Conservation (phyloP, 352 stramenopile species). For the Globisporangium paroecandrum region DNA sequence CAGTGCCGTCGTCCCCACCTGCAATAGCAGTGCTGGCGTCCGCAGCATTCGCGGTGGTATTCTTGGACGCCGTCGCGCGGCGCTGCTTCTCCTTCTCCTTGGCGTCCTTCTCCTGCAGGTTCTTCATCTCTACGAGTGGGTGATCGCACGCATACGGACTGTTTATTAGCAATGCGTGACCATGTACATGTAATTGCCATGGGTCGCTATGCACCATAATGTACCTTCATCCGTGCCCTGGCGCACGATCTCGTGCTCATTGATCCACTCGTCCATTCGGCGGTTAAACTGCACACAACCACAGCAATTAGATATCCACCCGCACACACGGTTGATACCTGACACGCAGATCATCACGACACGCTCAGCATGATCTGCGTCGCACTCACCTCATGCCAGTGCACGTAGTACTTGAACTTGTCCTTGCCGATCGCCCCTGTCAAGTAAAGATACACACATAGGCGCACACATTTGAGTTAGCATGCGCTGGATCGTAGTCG, state of each 20-base stretch:
- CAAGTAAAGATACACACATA: constrained; percentile 1
- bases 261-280: constrained; percentile 89
- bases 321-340: not conserved
- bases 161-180: not conserved
- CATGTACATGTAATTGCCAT: not conserved
- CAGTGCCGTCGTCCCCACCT: constrained; percentile 21
- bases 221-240: constrained; percentile 59
- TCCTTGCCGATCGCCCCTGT: constrained; percentile 50
- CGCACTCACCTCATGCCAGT: constrained; percentile 70
- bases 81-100: constrained; percentile 66
- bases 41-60: constrained; percentile 18
- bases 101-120: constrained; percentile 71
- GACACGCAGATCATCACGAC: not conserved
- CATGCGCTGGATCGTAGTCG: not conserved
- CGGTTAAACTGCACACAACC: constrained; percentile 63
- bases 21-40: not conserved
- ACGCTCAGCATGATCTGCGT: not conserved
- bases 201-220: not conserved
- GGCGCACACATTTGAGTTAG: not conserved
- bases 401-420: constrained; percentile 82
- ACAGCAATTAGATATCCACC: not conserved
- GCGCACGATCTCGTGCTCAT: constrained; percentile 75
- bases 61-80: constrained; percentile 21
- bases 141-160: not conserved
- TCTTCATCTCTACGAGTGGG: constrained; percentile 40